Conservation (phyloP, 2,329 filamentous ascomycete genomes). For the Sclerotiophoma versabilis region DNA sequence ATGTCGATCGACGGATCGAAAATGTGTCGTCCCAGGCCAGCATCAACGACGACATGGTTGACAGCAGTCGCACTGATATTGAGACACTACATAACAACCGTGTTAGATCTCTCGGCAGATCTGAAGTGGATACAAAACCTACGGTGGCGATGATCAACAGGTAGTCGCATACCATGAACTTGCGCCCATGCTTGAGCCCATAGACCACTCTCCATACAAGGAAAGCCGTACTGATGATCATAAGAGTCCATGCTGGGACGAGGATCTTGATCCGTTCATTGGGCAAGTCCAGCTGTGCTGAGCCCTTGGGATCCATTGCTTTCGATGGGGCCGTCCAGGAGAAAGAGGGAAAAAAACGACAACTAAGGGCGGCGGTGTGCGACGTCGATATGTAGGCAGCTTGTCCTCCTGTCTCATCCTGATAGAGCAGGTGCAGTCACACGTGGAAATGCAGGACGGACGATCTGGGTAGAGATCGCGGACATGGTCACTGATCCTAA, state of each 20-base stretch:
- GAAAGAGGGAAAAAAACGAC: neutral
- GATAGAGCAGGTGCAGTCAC: neutral
- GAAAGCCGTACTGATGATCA: constrained; percentile 31
- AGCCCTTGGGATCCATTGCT: constrained; percentile 18
- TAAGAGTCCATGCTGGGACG: constrained; percentile 26
- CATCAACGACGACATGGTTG: constrained; percentile 24
- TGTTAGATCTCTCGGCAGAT: constrained; percentile 12
- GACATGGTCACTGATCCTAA: constrained; percentile 4
- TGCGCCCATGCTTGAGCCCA: constrained; percentile 26
- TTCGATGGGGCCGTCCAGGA: neutral
- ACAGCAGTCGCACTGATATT: constrained; percentile 25
- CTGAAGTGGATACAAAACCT: constrained; percentile 17
- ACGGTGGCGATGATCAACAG: constrained; percentile 37
- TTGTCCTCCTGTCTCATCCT: neutral
- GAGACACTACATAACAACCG: constrained; percentile 16
- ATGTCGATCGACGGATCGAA: constrained; percentile 30
- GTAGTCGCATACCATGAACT: constrained; percentile 35
- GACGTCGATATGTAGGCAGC: constrained; percentile 8
- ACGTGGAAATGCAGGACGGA: constrained; percentile 1
- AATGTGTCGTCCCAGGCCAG: constrained; percentile 34
- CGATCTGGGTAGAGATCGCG: neutral
- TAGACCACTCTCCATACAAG: constrained; percentile 36
- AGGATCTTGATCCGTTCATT: constrained; percentile 31
- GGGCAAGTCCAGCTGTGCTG: constrained; percentile 31
- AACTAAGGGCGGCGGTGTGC: neutral